phyloP scores from a whole-genome alignment of 2,329 filamentous ascomycete genomes.

The Trichophyton simii region DNA sequence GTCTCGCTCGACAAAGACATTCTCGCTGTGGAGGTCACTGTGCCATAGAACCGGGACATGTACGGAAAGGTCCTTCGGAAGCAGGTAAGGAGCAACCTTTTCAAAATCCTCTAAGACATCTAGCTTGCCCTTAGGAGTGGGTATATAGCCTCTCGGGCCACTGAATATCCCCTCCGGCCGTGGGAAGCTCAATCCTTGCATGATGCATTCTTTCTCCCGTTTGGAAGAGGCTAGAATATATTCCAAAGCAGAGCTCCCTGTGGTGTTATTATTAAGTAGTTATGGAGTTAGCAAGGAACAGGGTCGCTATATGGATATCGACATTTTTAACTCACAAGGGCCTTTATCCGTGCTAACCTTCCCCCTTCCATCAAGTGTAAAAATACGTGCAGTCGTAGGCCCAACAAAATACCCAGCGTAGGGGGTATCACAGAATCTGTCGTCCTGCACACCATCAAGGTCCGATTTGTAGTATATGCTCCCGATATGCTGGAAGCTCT shows the following conservation, averaged over 20 bases:
- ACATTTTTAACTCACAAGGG: constrained; percentile 1
- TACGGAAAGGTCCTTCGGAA: too few relatives aligned
- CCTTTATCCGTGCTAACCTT: constrained; percentile 6
- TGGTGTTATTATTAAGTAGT: too few relatives aligned
- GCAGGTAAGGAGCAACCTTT: too few relatives aligned
- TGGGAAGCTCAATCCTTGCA: neutral
- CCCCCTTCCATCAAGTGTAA: constrained; percentile 8
- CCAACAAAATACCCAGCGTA: constrained; percentile 9
- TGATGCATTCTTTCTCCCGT: neutral
- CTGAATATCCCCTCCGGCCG: neutral
- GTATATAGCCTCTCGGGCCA: too few relatives aligned
- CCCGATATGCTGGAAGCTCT: neutral
- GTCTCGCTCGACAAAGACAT: neutral
- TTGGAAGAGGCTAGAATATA: constrained; percentile 6
- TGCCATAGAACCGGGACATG: neutral
- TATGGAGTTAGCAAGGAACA: too few relatives aligned
- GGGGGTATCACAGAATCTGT: too few relatives aligned
- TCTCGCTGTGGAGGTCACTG: neutral
- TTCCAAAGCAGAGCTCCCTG: neutral
- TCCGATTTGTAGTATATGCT: neutral
- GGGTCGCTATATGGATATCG: too few relatives aligned
- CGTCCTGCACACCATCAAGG: neutral
- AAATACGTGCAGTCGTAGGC: constrained; percentile 12
- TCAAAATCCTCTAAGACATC: too few relatives aligned
- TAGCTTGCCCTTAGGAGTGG: too few relatives aligned